Conservation (phyloP, 225 moss, liverwort and hornwort species). For the Pseudoscleropodium purum region DNA sequence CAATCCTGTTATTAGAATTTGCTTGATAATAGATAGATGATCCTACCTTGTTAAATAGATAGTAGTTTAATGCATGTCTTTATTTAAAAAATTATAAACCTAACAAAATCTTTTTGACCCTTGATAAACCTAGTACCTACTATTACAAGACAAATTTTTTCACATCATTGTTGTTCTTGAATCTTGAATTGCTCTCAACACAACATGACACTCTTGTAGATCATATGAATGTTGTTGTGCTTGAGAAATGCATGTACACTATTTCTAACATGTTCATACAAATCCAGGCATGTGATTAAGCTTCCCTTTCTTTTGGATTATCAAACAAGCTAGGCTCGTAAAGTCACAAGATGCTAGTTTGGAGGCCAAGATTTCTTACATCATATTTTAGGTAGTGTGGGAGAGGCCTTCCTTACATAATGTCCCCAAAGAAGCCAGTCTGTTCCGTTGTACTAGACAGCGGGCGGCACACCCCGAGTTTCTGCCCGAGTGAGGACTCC, state of each 20-base stretch:
- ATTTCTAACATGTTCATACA: not conserved
- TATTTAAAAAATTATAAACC: too few relatives aligned
- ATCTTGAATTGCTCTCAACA: not conserved
- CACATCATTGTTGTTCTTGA: not conserved
- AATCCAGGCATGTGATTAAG: not conserved
- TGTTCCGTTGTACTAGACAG: too few relatives aligned
- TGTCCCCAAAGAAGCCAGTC: too few relatives aligned
- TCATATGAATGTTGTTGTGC: accelerated
- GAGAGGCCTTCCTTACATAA: too few relatives aligned
- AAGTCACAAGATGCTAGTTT: not conserved
- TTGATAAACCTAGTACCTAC: not conserved
- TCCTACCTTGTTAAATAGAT: too few relatives aligned
- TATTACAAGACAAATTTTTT: not conserved
- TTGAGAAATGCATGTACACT: not conserved
- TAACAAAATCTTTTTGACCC: too few relatives aligned
- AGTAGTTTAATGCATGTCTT: too few relatives aligned
- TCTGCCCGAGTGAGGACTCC: too few relatives aligned
- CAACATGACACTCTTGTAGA: not conserved
- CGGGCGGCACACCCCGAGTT: too few relatives aligned
- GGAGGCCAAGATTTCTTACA: not conserved
- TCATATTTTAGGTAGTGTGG: accelerated
- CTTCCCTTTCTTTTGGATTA: not conserved
- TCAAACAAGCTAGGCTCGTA: not conserved
- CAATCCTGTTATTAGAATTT: too few relatives aligned
- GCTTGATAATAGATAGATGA: too few relatives aligned